Conservation (phyloP, 169 alveolate genomes). For the Blepharisma undulans region DNA sequence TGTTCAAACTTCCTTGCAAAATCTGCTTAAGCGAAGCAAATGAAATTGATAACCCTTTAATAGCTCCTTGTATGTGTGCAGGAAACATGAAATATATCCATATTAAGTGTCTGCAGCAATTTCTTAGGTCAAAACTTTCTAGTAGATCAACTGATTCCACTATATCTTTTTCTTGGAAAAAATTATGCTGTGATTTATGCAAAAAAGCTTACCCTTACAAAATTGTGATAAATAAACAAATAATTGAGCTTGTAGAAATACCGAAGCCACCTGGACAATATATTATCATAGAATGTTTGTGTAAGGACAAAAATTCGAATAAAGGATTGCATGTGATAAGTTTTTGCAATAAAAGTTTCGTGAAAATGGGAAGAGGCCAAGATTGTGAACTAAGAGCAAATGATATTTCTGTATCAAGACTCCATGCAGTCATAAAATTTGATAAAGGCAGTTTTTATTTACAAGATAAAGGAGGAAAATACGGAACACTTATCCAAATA, state of each 20-base stretch:
- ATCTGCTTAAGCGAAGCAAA: constrained; percentile 88
- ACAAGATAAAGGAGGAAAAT: constrained; percentile 92
- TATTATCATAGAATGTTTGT: constrained; percentile 72
- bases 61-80: constrained; percentile 95
- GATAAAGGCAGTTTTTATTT: constrained; percentile 88
- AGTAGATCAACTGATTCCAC: constrained; percentile 61
- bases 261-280: constrained; percentile 88
- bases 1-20: constrained; percentile 73
- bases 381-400: constrained; percentile 90
- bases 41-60: constrained; percentile 86
- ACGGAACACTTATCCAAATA: constrained; percentile 92
- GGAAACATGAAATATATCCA: constrained; percentile 96
- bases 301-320: constrained; percentile 43
- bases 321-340: constrained; percentile 85
- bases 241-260: constrained; percentile 82
- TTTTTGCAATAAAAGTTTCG: constrained; percentile 61
- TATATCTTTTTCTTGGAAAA: constrained; percentile 86
- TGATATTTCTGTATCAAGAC: constrained; percentile 94
- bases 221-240: constrained; percentile 66
- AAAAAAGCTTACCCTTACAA: constrained; percentile 86
- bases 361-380: constrained; percentile 92
- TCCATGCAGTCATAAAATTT: constrained; percentile 88
- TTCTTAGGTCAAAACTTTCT: constrained; percentile 89
- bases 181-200: constrained; percentile 93
- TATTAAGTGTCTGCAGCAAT: constrained; percentile 90